phyloP scores from a whole-genome alignment of 345 rosid genomes.

The Populus nigra region DNA sequence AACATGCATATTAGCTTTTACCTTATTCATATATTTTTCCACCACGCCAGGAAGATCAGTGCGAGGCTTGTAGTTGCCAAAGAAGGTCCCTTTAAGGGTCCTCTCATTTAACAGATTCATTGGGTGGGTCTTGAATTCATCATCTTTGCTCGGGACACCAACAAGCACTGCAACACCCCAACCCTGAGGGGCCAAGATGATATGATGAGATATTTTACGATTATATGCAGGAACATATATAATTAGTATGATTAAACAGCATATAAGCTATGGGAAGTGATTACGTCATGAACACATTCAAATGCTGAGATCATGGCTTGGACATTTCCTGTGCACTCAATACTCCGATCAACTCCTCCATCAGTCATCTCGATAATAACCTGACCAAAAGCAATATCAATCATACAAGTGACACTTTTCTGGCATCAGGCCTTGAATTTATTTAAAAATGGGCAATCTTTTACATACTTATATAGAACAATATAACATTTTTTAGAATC shows the following conservation, averaged over 20 bases:
- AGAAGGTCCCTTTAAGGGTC: constrained; percentile 58
- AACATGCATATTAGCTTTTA: not conserved
- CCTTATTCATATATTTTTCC: constrained; percentile 56
- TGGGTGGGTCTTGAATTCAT: constrained; percentile 48
- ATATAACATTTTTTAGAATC: not conserved
- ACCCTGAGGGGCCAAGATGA: constrained; percentile 30
- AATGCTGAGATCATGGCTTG: constrained; percentile 37
- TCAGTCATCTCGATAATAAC: constrained; percentile 39
- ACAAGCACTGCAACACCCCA: constrained; percentile 59
- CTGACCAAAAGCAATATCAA: constrained; percentile 6
- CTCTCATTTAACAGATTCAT: constrained; percentile 44
- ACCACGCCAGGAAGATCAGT: constrained; percentile 46
- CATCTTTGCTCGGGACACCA: constrained; percentile 51
- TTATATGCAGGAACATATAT: not conserved
- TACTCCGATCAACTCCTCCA: constrained; percentile 46
- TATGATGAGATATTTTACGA: not conserved
- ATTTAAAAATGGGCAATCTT: not conserved
- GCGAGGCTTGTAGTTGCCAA: constrained; percentile 55
- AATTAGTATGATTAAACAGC: not conserved
- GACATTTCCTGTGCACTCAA: constrained; percentile 37
- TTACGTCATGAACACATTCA: constrained; percentile 42
- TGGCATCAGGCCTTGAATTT: not conserved
- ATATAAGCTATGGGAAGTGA: not conserved
- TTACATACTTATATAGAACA: not conserved
- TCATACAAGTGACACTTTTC: not conserved